Conservation (phyloP, 2,329 filamentous ascomycete genomes). For the Triangularia setosa region DNA sequence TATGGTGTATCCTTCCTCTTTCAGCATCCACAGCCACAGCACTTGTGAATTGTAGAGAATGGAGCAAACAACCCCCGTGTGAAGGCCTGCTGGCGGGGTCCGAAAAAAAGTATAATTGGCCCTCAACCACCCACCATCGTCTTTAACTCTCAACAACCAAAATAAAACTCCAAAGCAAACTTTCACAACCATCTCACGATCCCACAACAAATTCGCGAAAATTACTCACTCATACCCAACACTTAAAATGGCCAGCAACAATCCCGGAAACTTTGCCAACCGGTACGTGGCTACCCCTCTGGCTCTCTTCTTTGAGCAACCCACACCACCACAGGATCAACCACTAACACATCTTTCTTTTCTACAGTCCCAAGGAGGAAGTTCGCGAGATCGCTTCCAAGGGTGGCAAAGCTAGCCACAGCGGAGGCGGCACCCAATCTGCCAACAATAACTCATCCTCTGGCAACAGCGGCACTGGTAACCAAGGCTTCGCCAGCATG, state of each 20-base stretch:
- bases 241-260: neutral
- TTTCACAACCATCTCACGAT: neutral
- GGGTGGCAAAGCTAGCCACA: neutral
- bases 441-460: neutral
- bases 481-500: neutral
- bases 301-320: neutral
- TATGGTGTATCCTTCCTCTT: neutral
- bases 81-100: too few species aligned
- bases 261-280: conserved; percentile 1
- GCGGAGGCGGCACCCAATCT: neutral
- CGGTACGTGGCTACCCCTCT: neutral
- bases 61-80: neutral
- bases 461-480: neutral
- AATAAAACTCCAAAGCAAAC: neutral
- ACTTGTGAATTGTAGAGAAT: neutral
- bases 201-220: neutral
- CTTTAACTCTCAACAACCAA: neutral
- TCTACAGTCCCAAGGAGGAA: neutral
- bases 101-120: neutral
- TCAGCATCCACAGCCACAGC: neutral
- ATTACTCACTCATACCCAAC: neutral
- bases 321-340: neutral
- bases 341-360: neutral
- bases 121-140: neutral
- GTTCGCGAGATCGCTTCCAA: neutral